Evolutionary conservation across 768 basidiomycete species (phyloP).

Genomic region (Mycena galericulata): DNA sequence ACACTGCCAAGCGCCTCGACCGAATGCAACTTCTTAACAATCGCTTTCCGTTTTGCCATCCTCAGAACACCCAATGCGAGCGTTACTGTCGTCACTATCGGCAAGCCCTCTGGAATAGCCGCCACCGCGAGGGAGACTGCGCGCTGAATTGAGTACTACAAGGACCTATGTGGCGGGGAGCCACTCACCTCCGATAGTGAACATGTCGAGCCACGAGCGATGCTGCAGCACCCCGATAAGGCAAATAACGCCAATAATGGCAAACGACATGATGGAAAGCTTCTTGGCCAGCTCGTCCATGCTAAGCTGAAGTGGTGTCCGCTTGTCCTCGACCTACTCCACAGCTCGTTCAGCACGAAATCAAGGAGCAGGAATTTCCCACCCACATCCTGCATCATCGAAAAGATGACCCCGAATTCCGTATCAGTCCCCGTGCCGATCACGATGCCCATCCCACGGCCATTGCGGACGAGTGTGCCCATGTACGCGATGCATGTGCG

Average conservation of each 20-base stretch:
- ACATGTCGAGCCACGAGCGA: slow-evolving; percentile 96
- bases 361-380: not conserved
- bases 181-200: slow-evolving; percentile 93
- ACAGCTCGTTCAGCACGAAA: not conserved
- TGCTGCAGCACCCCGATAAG: slow-evolving; percentile 89
- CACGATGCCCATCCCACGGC: slow-evolving; percentile 87
- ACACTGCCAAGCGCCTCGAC: slow-evolving; percentile 95
- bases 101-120: slow-evolving; percentile 96
- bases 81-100: slow-evolving; percentile 97
- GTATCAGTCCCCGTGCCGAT: slow-evolving; percentile 88
- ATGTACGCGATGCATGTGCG: slow-evolving; percentile 92
- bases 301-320: slow-evolving; percentile 90
- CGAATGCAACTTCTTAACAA: slow-evolving; percentile 96
- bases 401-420: slow-evolving; percentile 96
- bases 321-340: slow-evolving; percentile 78
- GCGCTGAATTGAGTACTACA: not conserved
- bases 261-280: slow-evolving; percentile 90
- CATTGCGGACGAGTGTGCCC: slow-evolving; percentile 95
- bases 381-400: slow-evolving; percentile 96
- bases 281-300: slow-evolving; percentile 98
- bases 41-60: slow-evolving; percentile 95
- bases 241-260: slow-evolving; percentile 94
- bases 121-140: slow-evolving; percentile 97
- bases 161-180: not conserved
- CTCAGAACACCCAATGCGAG: slow-evolving; percentile 93